These are phyloP conservation scores for Teratosphaeriaceae sp. DNA, from an alignment of 2,329 filamentous ascomycete species.

Conservation along the genomic window DNA sequence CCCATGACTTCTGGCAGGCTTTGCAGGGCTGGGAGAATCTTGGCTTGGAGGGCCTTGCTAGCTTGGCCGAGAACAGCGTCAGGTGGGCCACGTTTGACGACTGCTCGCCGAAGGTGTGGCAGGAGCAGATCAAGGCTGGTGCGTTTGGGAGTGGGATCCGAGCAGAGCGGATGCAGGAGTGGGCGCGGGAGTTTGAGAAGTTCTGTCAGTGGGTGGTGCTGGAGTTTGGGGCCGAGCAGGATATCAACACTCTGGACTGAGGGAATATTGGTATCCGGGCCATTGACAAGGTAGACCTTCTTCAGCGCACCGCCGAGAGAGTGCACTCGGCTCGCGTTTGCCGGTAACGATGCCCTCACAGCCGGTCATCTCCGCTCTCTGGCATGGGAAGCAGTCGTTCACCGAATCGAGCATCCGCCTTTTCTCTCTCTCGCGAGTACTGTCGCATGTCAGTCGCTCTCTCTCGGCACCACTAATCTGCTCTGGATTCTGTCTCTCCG, in stretches of 20 bases:
- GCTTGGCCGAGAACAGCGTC: conserved; percentile 86
- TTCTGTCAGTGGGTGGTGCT: conserved; percentile 87
- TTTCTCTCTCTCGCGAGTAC: too few species aligned
- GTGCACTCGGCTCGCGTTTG: too few species aligned
- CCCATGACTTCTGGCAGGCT: conserved; percentile 91
- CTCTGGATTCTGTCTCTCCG: too few species aligned
- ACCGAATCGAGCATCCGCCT: too few species aligned
- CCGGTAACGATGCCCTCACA: too few species aligned
- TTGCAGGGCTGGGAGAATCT: conserved; percentile 89
- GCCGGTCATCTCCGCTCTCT: too few species aligned
- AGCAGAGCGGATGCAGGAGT: conserved; percentile 66
- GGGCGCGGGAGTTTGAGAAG: conserved; percentile 75
- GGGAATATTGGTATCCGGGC: too few species aligned
- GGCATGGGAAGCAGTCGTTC: too few species aligned
- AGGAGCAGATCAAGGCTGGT: conserved; percentile 64
- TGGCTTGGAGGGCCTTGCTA: conserved; percentile 77
- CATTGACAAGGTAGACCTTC: too few species aligned
- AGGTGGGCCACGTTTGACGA: conserved; percentile 88
- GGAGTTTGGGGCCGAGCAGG: conserved; percentile 48
- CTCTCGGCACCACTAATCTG: too few species aligned
- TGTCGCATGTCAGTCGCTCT: too few species aligned
- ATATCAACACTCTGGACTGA: conserved; percentile 21
- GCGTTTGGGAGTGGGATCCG: conserved; percentile 64
- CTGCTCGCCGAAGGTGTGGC: conserved; percentile 63
- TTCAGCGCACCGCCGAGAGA: too few species aligned